Conservation (phyloP, 163 green algal species). For the Chlorella variabilis region DNA sequence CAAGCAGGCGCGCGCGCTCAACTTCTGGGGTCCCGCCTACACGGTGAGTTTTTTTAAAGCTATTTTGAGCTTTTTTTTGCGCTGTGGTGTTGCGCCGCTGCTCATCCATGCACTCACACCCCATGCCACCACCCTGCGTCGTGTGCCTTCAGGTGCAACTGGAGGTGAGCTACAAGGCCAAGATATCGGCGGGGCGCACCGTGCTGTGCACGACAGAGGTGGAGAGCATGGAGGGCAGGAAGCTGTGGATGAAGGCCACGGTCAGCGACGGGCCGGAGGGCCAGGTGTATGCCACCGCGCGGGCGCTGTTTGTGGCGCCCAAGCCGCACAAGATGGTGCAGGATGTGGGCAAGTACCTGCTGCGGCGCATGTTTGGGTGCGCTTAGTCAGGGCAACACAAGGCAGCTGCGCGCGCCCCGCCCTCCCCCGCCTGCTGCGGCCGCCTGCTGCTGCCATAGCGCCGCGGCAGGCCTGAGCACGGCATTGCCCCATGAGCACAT, state of each 20-base stretch:
- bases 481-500: no score
- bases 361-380: conserved; percentile 21
- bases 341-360: conserved; percentile 55
- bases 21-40: conserved; percentile 62
- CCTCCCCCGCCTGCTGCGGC: no score
- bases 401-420: no score
- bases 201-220: conserved; percentile 63
- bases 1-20: conserved; percentile 40
- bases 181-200: conserved; percentile 53
- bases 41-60: not conserved
- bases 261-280: conserved; percentile 52
- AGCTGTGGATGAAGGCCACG: conserved; percentile 63
- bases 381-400: no score
- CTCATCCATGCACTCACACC: not conserved
- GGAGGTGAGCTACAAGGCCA: conserved; percentile 61
- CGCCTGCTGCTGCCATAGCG: no score
- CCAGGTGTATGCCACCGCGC: conserved; percentile 62
- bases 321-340: conserved; percentile 44
- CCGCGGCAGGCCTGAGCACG: no score
- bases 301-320: conserved; percentile 67
- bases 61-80: not conserved
- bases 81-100: not conserved
- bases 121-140: not conserved
- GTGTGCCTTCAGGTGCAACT: conserved; percentile 36
- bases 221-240: conserved; percentile 62